Percentiles rank a stretch among this genome's conserved stretches.
phyloP scores from a whole-genome alignment of 1,139 yeast genomes.

The Suhomyces terraborum region DNA sequence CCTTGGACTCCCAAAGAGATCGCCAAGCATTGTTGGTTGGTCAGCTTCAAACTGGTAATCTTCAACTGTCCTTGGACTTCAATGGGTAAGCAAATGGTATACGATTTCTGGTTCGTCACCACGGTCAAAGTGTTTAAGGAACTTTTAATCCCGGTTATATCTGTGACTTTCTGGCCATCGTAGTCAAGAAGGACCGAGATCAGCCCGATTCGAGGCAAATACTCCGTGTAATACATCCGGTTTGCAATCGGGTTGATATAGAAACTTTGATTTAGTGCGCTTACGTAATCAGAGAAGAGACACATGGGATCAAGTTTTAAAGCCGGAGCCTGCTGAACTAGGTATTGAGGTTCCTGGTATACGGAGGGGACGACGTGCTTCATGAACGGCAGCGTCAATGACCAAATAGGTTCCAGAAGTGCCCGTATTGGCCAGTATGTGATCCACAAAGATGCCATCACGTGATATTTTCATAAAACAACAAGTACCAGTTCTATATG shows the following conservation, averaged over 20 bases:
- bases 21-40: conserved; percentile 7
- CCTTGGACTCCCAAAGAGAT: conserved; percentile 6
- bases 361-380: too few relatives aligned
- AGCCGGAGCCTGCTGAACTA: too few relatives aligned
- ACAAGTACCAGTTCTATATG: too few relatives aligned
- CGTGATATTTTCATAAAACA: neutral
- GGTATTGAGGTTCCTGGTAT: too few relatives aligned
- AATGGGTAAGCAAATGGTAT: conserved; percentile 11
- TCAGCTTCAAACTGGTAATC: conserved; percentile 15
- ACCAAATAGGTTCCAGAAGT: too few relatives aligned
- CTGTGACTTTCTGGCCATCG: conserved; percentile 13
- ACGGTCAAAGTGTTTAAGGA: conserved; percentile 5
- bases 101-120: conserved; percentile 1
- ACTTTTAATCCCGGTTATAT: conserved; percentile 15
- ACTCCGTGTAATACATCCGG: conserved; percentile 39
- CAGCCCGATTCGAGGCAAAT: conserved; percentile 40
- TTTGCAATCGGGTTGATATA: neutral
- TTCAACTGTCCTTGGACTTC: conserved; percentile 9
- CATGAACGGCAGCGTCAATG: too few relatives aligned
- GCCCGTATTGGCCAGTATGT: too few relatives aligned
- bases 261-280: neutral
- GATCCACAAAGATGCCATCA: too few relatives aligned
- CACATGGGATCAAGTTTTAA: too few relatives aligned
- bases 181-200: conserved; percentile 34
- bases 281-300: neutral